Percentiles rank a stretch among this genome's conserved stretches.
phyloP scores from a whole-genome alignment of 1,284 basidiomycete genomes.

The Bondarzewia mesenterica region DNA sequence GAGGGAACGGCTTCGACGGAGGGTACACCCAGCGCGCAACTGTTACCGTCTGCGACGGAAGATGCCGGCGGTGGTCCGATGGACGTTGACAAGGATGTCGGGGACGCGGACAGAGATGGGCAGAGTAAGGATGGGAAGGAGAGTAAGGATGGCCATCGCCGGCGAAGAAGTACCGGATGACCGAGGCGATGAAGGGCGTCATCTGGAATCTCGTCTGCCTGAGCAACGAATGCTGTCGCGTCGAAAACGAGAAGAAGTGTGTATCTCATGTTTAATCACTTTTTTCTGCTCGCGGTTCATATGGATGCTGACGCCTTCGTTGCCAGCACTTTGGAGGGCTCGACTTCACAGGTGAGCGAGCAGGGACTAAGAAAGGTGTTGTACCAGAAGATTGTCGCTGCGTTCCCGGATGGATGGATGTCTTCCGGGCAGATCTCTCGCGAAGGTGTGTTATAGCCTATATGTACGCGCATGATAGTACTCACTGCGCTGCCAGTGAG shows the following conservation, averaged over 20 bases:
- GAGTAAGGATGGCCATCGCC: conserved; percentile 45
- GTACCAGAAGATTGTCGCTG: conserved; percentile 75
- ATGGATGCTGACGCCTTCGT: conserved; percentile 3
- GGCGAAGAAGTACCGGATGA: conserved; percentile 62
- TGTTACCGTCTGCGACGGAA: conserved; percentile 17
- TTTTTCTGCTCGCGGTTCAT: conserved; percentile 5
- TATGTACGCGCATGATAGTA: not conserved
- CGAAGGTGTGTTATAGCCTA: conserved; percentile 33
- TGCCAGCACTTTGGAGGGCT: conserved; percentile 54
- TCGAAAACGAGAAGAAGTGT: conserved; percentile 82
- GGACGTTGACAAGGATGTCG: conserved; percentile 20
- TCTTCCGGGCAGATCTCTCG: conserved; percentile 38
- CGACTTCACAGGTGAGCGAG: conserved; percentile 64
- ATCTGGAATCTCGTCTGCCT: conserved; percentile 75
- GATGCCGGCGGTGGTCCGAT: conserved; percentile 14
- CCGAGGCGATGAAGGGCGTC: conserved; percentile 65
- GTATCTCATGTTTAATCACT: conserved; percentile 24
- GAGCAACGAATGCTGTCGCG: conserved; percentile 70
- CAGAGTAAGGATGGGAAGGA: conserved; percentile 22
- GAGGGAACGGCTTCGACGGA: conserved; percentile 28
- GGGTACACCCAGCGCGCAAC: conserved; percentile 22
- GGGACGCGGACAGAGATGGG: conserved; percentile 16
- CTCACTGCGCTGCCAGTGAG: conserved; percentile 40
- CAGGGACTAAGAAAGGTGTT: conserved; percentile 68
- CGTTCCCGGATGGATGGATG: conserved; percentile 73